Evolutionary conservation across 2,329 filamentous ascomycete genomes (phyloP).

Genomic region (Colletotrichum paranaense): DNA sequence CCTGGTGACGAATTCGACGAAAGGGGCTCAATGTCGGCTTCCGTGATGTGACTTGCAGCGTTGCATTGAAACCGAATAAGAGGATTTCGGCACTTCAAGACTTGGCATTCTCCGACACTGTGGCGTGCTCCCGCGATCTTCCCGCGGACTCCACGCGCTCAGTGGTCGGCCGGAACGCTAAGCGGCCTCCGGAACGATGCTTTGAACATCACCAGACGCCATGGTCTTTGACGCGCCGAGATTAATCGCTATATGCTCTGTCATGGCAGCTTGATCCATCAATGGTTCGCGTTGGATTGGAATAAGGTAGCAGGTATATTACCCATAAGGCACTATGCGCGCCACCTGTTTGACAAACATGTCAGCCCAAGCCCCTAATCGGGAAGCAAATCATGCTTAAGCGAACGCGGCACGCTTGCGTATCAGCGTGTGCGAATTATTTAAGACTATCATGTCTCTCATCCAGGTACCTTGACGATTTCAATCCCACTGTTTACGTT

Average conservation of each 20-base stretch:
- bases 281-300: neutral
- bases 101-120: neutral
- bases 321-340: fast-evolving
- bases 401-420: neutral
- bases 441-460: neutral
- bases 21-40: neutral
- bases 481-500: too few relatives aligned
- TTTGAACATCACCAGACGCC: neutral
- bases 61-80: neutral
- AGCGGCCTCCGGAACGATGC: neutral
- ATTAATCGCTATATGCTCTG: too few relatives aligned
- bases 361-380: neutral
- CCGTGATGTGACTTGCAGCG: neutral
- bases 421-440: neutral
- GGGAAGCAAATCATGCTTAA: neutral
- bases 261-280: too few relatives aligned
- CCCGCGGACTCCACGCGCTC: too few relatives aligned
- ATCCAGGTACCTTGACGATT: too few relatives aligned
- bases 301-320: neutral
- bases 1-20: neutral
- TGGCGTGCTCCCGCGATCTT: neutral
- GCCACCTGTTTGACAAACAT: neutral
- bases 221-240: neutral
- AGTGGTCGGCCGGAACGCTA: neutral
- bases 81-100: neutral